These are phyloP conservation scores for Emergomyces africanus DNA, from an alignment of 2,329 filamentous ascomycete genomes.

Conservation along the genomic window DNA sequence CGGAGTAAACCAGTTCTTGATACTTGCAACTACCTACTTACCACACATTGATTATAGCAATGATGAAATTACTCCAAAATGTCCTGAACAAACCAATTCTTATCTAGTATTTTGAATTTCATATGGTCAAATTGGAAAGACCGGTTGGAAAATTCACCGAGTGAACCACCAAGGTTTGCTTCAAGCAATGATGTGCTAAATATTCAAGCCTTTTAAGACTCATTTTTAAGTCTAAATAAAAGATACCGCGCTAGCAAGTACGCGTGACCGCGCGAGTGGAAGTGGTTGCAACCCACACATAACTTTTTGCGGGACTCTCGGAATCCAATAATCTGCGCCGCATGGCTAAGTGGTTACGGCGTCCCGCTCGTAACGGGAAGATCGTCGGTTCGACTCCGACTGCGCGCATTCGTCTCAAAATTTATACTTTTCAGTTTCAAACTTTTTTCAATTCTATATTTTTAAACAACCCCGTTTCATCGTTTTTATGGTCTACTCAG, in stretches of 20 bases:
- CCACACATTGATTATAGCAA: too few species aligned
- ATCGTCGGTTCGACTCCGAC: slow-evolving; percentile 1
- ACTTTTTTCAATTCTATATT: not conserved
- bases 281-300: not conserved
- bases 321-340: not conserved
- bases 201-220: too few species aligned
- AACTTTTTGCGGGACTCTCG: not conserved
- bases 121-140: not conserved
- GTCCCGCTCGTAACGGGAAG: slow-evolving; percentile 1
- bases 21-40: too few species aligned
- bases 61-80: too few species aligned
- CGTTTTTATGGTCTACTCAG: too few species aligned
- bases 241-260: not conserved
- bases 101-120: not conserved
- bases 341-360: slow-evolving; percentile 1
- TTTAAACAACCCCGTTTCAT: too few species aligned
- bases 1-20: too few species aligned
- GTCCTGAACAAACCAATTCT: too few species aligned
- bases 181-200: too few species aligned
- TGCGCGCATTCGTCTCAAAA: not conserved
- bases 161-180: too few species aligned
- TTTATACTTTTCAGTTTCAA: too few species aligned
- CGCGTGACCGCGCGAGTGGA: not conserved
- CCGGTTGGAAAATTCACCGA: too few species aligned
- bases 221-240: not conserved